Conservation (phyloP, 2,329 filamentous ascomycete species). For the Curvularia sp. region DNA sequence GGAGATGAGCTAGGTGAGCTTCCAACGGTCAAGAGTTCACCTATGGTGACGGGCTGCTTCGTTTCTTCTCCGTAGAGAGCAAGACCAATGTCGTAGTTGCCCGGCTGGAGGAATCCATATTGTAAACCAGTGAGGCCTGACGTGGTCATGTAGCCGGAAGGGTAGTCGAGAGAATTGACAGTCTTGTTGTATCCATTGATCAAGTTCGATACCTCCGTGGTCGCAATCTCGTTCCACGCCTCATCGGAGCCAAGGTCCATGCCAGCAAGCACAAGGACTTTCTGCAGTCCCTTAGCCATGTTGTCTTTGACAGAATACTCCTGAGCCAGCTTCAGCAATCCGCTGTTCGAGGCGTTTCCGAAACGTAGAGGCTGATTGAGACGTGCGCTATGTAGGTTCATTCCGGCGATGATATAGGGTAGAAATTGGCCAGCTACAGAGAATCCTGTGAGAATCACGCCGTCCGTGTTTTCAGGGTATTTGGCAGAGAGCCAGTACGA, state of each 20-base stretch:
- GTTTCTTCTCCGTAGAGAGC: conserved; percentile 56
- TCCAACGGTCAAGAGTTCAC: conserved; percentile 66
- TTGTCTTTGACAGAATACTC: conserved; percentile 22
- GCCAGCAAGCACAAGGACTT: conserved; percentile 25
- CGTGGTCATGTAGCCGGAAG: conserved; percentile 62
- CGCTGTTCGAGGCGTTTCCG: conserved; percentile 36
- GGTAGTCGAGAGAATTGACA: conserved; percentile 34
- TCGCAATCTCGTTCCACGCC: conserved; percentile 38
- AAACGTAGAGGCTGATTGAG: conserved; percentile 53
- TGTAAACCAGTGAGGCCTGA: conserved; percentile 59
- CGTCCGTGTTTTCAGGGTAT: conserved; percentile 63
- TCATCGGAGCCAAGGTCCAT: conserved; percentile 26
- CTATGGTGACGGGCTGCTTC: conserved; percentile 65
- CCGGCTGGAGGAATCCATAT: conserved; percentile 58
- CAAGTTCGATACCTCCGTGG: conserved; percentile 42
- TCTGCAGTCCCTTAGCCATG: conserved; percentile 29
- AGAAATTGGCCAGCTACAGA: conserved; percentile 58
- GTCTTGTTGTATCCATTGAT: conserved; percentile 44
- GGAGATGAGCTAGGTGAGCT: conserved; percentile 44
- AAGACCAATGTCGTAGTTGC: conserved; percentile 63
- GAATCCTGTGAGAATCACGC: conserved; percentile 68
- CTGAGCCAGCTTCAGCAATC: conserved; percentile 16
- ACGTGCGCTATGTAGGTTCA: conserved; percentile 58
- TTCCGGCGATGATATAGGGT: conserved; percentile 54
- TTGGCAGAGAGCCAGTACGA: conserved; percentile 63